phyloP scores from a whole-genome alignment of 2,329 filamentous ascomycete species.

The Diaporthe destruens region DNA sequence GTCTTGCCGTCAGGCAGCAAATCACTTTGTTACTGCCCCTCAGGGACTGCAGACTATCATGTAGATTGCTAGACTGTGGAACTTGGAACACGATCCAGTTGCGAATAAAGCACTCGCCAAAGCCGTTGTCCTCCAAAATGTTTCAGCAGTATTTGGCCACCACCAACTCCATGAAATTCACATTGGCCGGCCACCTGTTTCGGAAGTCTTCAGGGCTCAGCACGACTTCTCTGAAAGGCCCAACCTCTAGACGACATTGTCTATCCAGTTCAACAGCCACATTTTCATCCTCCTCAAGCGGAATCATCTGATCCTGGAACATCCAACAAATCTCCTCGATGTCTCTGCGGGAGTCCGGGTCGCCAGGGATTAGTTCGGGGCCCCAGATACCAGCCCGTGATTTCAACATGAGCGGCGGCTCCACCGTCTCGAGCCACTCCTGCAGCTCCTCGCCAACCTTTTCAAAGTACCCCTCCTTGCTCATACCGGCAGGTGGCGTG shows the following conservation, averaged over 20 bases:
- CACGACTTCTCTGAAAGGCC: conserved; percentile 20
- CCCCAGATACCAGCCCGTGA: conserved; percentile 19
- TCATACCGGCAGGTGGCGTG: neutral
- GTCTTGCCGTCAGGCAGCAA: too few species aligned
- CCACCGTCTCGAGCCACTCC: conserved; percentile 19
- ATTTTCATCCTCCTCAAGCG: conserved; percentile 1
- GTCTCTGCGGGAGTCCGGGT: conserved; percentile 9
- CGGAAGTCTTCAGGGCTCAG: conserved; percentile 11
- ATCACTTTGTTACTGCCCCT: too few species aligned
- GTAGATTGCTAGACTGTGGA: too few species aligned
- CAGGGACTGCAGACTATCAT: too few species aligned
- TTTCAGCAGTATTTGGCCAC: conserved; percentile 6
- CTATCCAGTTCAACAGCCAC: neutral
- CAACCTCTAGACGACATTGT: conserved; percentile 5
- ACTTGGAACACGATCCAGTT: neutral
- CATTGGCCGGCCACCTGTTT: conserved; percentile 25
- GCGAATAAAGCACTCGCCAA: neutral
- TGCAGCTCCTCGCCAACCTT: conserved; percentile 1
- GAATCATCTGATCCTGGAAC: conserved; percentile 29
- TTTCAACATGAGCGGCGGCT: conserved; percentile 13
- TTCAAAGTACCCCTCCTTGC: neutral
- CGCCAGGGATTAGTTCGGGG: conserved; percentile 9
- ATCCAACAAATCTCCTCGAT: conserved; percentile 30
- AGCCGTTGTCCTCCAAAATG: rapidly evolving
- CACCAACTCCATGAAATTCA: conserved; percentile 25